A percentile compares a stretch with the other conserved stretches of the same genome.
Conservation (phyloP, 2,329 filamentous ascomycete species). For the Boeremia lycopersici region DNA sequence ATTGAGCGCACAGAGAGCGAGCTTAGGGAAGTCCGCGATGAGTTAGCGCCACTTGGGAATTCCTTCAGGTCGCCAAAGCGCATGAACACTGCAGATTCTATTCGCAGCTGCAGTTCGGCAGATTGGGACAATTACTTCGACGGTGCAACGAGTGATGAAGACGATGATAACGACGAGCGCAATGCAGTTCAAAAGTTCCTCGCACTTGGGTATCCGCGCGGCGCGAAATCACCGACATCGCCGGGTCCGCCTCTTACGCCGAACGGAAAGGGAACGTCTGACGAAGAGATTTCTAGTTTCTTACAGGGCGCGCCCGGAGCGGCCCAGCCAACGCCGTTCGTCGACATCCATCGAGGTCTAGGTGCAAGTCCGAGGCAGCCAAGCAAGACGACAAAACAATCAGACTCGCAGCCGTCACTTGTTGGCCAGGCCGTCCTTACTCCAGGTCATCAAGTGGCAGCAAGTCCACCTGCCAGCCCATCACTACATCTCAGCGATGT, state of each 20-base stretch:
- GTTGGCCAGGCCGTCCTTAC: constrained; percentile 24
- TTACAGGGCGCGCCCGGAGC: constrained; percentile 24
- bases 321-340: constrained; percentile 21
- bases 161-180: constrained; percentile 52
- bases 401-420: constrained; percentile 39
- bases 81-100: constrained; percentile 34
- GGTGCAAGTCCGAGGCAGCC: constrained; percentile 30
- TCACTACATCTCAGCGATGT: constrained; percentile 34
- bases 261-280: constrained; percentile 40
- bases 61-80: constrained; percentile 30
- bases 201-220: constrained; percentile 33
- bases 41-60: constrained; percentile 42
- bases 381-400: constrained; percentile 28
- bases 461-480: constrained; percentile 31
- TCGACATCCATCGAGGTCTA: constrained; percentile 50
- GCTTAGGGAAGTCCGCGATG: constrained; percentile 53
- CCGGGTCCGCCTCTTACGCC: constrained; percentile 25
- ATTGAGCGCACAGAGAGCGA: constrained; percentile 55
- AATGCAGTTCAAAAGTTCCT: constrained; percentile 45
- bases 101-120: constrained; percentile 48
- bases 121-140: constrained; percentile 58
- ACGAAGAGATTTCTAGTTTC: constrained; percentile 50
- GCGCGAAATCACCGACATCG: constrained; percentile 21
- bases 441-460: constrained; percentile 17
- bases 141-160: constrained; percentile 55